Percentiles rank a stretch among this genome's conserved stretches.
These are phyloP conservation scores for Vaccinium myrtillus DNA, from an alignment of 148 eudicot species.

Conservation along the genomic window DNA sequence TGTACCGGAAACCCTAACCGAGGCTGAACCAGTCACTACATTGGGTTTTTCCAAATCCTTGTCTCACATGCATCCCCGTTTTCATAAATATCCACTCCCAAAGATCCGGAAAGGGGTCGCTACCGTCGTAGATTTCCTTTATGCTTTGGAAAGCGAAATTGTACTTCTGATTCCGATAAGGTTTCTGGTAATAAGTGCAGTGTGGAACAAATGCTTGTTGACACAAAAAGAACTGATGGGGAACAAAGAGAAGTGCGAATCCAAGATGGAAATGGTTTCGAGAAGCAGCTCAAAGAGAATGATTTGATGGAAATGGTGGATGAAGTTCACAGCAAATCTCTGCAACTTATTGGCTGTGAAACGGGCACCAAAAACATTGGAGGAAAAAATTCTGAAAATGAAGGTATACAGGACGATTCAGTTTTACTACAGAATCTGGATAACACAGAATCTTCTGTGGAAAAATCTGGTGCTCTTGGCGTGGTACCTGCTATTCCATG, in stretches of 20 bases:
- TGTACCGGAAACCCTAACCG: background rate
- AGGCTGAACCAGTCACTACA: background rate
- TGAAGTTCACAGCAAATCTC: background rate
- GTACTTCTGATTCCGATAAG: background rate
- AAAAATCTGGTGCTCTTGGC: background rate
- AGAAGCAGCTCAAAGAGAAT: background rate
- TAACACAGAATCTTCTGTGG: background rate
- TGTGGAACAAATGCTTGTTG: constrained; percentile 8
- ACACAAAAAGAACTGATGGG: background rate
- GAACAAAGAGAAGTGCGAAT: background rate
- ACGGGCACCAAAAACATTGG: background rate
- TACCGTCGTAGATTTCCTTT: background rate
- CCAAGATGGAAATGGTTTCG: background rate
- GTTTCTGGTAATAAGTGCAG: background rate
- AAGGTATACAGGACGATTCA: background rate
- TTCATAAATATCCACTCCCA: constrained; percentile 11
- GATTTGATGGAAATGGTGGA: constrained; percentile 2
- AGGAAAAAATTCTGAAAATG: background rate
- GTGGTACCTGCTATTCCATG: background rate
- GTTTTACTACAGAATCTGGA: constrained; percentile 10
- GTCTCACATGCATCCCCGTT: background rate
- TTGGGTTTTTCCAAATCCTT: background rate
- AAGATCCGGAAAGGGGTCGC: constrained; percentile 16
- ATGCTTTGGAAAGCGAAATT: constrained; percentile 3
- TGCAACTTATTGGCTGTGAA: background rate